These are phyloP conservation scores for Elaeis oleifera DNA, from an alignment of 202 grass and related monocot genomes.

Conservation along the genomic window DNA sequence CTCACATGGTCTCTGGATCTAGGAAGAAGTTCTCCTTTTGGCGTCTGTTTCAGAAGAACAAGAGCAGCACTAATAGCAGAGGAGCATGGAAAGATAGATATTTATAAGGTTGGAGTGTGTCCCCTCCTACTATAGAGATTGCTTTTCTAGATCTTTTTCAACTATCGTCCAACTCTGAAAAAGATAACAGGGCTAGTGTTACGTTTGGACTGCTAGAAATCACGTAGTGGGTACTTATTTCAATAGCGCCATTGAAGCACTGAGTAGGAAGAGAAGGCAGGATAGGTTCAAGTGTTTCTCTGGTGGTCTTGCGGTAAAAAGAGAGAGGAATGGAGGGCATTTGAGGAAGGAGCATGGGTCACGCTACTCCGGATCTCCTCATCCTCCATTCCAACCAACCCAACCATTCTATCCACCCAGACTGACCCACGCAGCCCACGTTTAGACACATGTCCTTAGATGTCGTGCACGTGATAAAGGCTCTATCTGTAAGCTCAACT, in stretches of 20 bases:
- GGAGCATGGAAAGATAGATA: background rate
- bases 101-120: background rate
- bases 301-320: background rate
- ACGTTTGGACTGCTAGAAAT: background rate
- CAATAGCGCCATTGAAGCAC: background rate
- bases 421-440: too few relatives aligned
- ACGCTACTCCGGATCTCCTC: background rate
- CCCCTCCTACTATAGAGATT: background rate
- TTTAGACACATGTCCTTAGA: too few relatives aligned
- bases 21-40: too few relatives aligned
- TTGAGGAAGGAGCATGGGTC: background rate
- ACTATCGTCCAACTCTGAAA: slow-evolving; percentile 2
- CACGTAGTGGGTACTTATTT: background rate
- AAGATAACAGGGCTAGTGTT: background rate
- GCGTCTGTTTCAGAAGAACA: too few relatives aligned
- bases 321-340: background rate
- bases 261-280: background rate
- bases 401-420: slow-evolving; percentile 1
- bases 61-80: background rate
- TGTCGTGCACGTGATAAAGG: too few relatives aligned
- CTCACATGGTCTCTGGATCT: too few relatives aligned
- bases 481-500: too few relatives aligned
- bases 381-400: background rate
- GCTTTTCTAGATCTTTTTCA: background rate
- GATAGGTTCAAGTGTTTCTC: background rate